These are phyloP conservation scores for Aspergillus sp. DNA, from an alignment of 2,329 filamentous ascomycete species.

Conservation along the genomic window DNA sequence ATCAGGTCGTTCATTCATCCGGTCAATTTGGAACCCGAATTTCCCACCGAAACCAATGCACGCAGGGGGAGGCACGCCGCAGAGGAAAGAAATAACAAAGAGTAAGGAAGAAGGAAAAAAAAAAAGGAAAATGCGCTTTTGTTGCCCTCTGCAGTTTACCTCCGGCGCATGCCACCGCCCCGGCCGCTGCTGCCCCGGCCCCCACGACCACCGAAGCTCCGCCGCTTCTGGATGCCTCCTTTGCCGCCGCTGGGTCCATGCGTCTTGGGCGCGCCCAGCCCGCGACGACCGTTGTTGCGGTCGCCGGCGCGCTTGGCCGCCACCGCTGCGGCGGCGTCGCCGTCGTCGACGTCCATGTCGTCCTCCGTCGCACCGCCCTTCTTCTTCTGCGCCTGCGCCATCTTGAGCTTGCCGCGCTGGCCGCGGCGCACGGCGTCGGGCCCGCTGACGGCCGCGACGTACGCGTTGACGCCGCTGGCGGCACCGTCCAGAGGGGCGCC, in stretches of 20 bases:
- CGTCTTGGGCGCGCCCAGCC: constrained; percentile 28
- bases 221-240: constrained; percentile 23
- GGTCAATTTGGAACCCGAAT: background rate
- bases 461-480: constrained; percentile 54
- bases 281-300: constrained; percentile 15
- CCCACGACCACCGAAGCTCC: constrained; percentile 12
- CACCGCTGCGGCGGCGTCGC: constrained; percentile 14
- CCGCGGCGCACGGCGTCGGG: constrained; percentile 58
- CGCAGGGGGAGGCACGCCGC: background rate
- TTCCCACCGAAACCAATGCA: background rate
- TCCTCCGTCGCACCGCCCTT: constrained; percentile 33
- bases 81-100: background rate
- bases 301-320: background rate
- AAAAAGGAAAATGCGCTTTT: background rate
- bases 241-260: constrained; percentile 21
- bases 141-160: background rate
- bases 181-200: constrained; percentile 1
- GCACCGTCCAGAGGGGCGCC: constrained; percentile 32
- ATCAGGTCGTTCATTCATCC: background rate
- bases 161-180: constrained; percentile 2
- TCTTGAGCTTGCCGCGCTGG: constrained; percentile 61
- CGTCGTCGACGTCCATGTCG: constrained; percentile 43
- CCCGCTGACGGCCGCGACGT: constrained; percentile 60
- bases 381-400: constrained; percentile 48
- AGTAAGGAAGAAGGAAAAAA: background rate